Conservation (phyloP, 1,284 basidiomycete species). For the Stereum hirsutum region DNA sequence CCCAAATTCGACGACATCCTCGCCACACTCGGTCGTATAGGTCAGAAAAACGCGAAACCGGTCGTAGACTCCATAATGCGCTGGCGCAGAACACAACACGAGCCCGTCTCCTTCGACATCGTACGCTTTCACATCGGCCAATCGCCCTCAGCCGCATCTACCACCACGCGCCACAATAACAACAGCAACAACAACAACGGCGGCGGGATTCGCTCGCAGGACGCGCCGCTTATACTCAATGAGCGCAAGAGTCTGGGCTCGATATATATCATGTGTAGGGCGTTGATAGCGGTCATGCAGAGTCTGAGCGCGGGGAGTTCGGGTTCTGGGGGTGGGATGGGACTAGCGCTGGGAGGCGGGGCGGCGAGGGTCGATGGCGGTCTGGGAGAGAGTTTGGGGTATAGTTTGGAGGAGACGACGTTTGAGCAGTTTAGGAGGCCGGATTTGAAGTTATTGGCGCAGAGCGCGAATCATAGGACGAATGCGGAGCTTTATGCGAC, state of each 20-base stretch:
- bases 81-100: constrained; percentile 77
- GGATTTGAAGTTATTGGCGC: constrained; percentile 52
- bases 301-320: no score
- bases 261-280: constrained; percentile 84
- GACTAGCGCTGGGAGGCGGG: no score
- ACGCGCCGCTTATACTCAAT: constrained; percentile 51
- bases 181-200: no score
- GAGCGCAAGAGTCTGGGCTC: constrained; percentile 78
- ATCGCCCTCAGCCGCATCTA: constrained; percentile 27
- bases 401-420: constrained; percentile 74
- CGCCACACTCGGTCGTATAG: constrained; percentile 78
- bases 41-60: constrained; percentile 74
- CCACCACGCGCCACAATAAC: neutral
- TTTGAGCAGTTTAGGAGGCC: constrained; percentile 81
- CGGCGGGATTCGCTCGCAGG: constrained; percentile 32
- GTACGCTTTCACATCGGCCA: constrained; percentile 40
- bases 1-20: constrained; percentile 75
- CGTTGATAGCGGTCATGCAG: constrained; percentile 71
- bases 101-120: constrained; percentile 49
- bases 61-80: constrained; percentile 84
- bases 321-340: no score
- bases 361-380: no score
- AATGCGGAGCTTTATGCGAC: constrained; percentile 78
- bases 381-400: constrained; percentile 69
- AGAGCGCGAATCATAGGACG: constrained; percentile 66